Evolutionary conservation across 352 stramenopile species (phyloP).

Genomic region (Pythium brachiatum): DNA sequence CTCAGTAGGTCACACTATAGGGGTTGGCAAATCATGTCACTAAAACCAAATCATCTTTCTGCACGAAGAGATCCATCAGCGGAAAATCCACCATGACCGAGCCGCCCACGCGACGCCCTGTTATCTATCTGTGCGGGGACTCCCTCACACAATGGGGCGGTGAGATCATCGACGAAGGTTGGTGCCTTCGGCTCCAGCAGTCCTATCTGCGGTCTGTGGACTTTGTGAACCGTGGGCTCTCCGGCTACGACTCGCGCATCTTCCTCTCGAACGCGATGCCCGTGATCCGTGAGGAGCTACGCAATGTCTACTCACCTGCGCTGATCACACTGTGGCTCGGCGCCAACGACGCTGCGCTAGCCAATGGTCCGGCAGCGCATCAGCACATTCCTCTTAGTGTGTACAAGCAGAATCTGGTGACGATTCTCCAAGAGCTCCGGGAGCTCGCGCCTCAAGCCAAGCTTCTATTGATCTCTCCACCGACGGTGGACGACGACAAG

Average conservation of each 20-base stretch:
- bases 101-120: constrained; percentile 25
- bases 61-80: no score
- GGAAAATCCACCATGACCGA: no score
- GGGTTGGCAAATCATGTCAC: no score
- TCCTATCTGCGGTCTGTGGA: constrained; percentile 54
- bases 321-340: constrained; percentile 53
- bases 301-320: constrained; percentile 13
- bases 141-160: constrained; percentile 57
- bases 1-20: no score
- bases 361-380: constrained; percentile 23
- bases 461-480: constrained; percentile 52
- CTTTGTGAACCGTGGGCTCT: constrained; percentile 50
- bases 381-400: constrained; percentile 52
- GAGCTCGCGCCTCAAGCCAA: constrained; percentile 23
- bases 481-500: constrained; percentile 42
- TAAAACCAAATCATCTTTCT: no score
- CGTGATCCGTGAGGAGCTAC: constrained; percentile 33
- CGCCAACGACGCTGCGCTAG: constrained; percentile 54
- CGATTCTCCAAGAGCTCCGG: constrained; percentile 30
- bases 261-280: constrained; percentile 33
- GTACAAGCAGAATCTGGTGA: constrained; percentile 41
- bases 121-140: constrained; percentile 56
- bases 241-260: constrained; percentile 51
- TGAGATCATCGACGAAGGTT: constrained; percentile 31
- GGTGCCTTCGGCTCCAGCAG: constrained; percentile 40